These are phyloP conservation scores for Lodderomyces orthopsilosis DNA, from an alignment of 1,139 yeast species.

Conservation along the genomic window DNA sequence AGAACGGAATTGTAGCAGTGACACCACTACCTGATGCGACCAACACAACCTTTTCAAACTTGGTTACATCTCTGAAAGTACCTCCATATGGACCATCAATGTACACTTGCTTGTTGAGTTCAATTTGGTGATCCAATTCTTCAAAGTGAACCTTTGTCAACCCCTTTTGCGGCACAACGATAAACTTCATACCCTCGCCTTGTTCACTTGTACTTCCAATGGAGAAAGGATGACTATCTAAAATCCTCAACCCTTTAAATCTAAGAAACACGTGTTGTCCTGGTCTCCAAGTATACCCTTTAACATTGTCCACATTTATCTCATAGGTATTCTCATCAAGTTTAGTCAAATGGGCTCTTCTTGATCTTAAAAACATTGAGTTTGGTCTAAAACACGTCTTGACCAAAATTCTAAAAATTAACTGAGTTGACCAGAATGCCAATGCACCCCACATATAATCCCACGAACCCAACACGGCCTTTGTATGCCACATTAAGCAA, in stretches of 20 bases:
- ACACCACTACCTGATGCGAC: conserved; percentile 55
- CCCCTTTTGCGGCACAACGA: conserved; percentile 52
- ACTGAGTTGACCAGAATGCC: conserved; percentile 54
- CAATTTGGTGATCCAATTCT: conserved; percentile 25
- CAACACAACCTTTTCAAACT: conserved; percentile 48
- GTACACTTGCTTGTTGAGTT: conserved; percentile 31
- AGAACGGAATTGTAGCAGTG: conserved; percentile 51
- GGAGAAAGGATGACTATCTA: conserved; percentile 66
- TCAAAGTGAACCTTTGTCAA: conserved; percentile 37
- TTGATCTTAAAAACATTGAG: conserved; percentile 43
- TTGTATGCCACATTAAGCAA: conserved; percentile 51
- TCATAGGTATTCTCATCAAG: conserved; percentile 39
- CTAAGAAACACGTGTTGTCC: conserved; percentile 62
- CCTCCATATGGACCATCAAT: conserved; percentile 72
- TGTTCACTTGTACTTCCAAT: conserved; percentile 36
- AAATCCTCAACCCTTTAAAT: conserved; percentile 40
- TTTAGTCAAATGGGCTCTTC: conserved; percentile 36
- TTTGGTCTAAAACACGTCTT: conserved; percentile 51
- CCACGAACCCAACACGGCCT: conserved; percentile 34
- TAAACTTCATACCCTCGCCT: conserved; percentile 35
- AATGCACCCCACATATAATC: conserved; percentile 55
- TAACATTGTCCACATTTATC: conserved; percentile 36
- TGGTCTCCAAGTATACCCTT: conserved; percentile 49
- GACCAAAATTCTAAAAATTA: conserved; percentile 46
- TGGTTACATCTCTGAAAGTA: conserved; percentile 42